Evolutionary conservation across 345 rosid genomes (phyloP).

Genomic region (Linum usitatissimum): DNA sequence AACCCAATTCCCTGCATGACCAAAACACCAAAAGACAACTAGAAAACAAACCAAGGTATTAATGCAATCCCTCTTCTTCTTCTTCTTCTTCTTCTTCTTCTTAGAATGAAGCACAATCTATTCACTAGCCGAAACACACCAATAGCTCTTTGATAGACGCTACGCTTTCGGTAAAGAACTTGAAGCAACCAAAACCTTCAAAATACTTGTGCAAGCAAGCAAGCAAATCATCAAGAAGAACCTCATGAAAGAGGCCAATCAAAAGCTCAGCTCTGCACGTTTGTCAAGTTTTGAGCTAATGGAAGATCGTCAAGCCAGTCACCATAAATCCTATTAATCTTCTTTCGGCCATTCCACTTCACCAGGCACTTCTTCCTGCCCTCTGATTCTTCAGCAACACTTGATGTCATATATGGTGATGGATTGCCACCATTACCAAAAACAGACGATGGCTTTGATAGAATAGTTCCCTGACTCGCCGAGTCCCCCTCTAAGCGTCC

Average conservation of each 20-base stretch:
- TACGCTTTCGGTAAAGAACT: too few species aligned
- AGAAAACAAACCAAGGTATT: too few species aligned
- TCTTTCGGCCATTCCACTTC: constrained; percentile 76
- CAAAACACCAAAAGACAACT: too few species aligned
- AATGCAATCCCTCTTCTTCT: too few species aligned
- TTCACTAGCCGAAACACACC: too few species aligned
- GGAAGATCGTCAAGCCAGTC: constrained; percentile 96
- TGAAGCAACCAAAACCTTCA: too few species aligned
- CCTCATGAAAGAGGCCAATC: too few species aligned
- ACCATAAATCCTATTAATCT: constrained; percentile 72
- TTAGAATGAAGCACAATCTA: too few species aligned
- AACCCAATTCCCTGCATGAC: too few species aligned
- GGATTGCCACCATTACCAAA: constrained; percentile 21
- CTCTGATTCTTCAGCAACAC: constrained; percentile 33
- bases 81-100: too few species aligned
- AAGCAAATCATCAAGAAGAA: background rate
- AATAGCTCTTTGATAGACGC: too few species aligned
- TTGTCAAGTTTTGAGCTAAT: constrained; percentile 20
- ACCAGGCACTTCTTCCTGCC: constrained; percentile 43
- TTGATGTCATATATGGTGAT: constrained; percentile 23
- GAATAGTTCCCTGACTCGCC: constrained; percentile 17
- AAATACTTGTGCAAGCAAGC: background rate
- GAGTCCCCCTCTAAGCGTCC: constrained; percentile 57
- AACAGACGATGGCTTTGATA: constrained; percentile 28
- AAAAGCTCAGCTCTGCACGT: constrained; percentile 3